These are phyloP conservation scores for Lepidium didymum DNA, from an alignment of 345 rosid genomes.

Conservation along the genomic window DNA sequence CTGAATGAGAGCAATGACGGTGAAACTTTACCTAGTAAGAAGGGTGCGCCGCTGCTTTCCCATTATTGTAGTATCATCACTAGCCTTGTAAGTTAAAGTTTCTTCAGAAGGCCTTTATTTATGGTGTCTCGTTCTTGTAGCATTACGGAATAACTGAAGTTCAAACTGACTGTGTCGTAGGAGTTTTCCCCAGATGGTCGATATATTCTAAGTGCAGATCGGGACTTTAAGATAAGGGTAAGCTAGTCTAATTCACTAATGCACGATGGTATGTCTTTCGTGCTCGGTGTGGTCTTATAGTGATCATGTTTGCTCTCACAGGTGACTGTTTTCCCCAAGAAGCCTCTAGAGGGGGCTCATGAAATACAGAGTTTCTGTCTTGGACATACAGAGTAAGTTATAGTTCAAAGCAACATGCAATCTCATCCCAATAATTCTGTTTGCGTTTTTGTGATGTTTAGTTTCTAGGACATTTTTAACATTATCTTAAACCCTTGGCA, in stretches of 20 bases:
- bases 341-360: constrained; percentile 84
- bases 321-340: constrained; percentile 80
- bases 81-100: constrained; percentile 46
- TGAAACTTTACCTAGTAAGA: constrained; percentile 33
- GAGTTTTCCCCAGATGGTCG: constrained; percentile 84
- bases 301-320: constrained; percentile 22
- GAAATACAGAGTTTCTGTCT: constrained; percentile 94
- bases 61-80: constrained; percentile 98
- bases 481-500: constrained; percentile 16
- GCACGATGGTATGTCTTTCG: not conserved
- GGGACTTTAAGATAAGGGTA: constrained; percentile 94
- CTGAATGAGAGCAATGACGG: constrained; percentile 39
- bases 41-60: constrained; percentile 66
- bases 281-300: constrained; percentile 2
- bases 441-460: not conserved
- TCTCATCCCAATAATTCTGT: not conserved
- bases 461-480: not conserved
- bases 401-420: constrained; percentile 11
- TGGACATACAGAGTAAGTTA: constrained; percentile 94
- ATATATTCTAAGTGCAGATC: constrained; percentile 72
- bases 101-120: not conserved
- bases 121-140: not conserved
- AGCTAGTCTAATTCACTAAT: constrained; percentile 18
- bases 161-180: constrained; percentile 25
- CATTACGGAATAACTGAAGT: not conserved